These are phyloP conservation scores for Epichloe sp. DNA, from an alignment of 2,329 filamentous ascomycete species.

Conservation along the genomic window DNA sequence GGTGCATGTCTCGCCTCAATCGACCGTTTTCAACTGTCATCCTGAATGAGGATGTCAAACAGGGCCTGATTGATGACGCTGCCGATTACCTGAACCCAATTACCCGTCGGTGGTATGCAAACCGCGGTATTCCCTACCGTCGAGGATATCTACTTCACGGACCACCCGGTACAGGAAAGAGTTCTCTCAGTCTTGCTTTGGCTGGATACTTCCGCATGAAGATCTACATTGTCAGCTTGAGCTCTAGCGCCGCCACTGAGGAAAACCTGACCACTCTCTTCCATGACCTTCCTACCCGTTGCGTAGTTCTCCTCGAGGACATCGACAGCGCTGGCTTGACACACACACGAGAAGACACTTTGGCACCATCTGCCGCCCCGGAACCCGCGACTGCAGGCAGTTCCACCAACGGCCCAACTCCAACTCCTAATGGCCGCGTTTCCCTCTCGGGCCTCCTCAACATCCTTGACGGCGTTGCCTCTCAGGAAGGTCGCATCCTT, in stretches of 20 bases:
- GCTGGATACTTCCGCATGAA: conserved; percentile 57
- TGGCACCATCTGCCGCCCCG: conserved; percentile 2
- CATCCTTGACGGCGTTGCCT: conserved; percentile 62
- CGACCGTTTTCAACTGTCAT: conserved; percentile 55
- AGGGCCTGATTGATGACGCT: conserved; percentile 45
- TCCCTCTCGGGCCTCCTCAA: conserved; percentile 70
- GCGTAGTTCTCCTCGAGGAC: conserved; percentile 63
- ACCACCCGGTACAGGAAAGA: conserved; percentile 70
- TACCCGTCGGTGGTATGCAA: conserved; percentile 66
- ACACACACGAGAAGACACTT: conserved; percentile 34
- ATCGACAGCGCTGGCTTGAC: conserved; percentile 62
- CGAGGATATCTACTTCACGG: conserved; percentile 74
- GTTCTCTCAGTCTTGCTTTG: conserved; percentile 55
- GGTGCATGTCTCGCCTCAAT: conserved; percentile 46
- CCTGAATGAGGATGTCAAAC: conserved; percentile 46
- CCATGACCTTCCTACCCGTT: conserved; percentile 51
- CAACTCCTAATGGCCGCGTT: conserved; percentile 26
- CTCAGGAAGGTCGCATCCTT: conserved; percentile 48
- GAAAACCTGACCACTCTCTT: conserved; percentile 54
- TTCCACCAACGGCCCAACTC: not conserved
- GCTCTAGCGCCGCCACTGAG: conserved; percentile 48
- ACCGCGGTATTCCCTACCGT: conserved; percentile 74
- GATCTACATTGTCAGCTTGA: conserved; percentile 61
- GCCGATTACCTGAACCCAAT: conserved; percentile 49
- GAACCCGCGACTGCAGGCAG: conserved; percentile 6